phyloP scores from a whole-genome alignment of 2,329 filamentous ascomycete species.

The Monilinia vaccinii-corymbosi region DNA sequence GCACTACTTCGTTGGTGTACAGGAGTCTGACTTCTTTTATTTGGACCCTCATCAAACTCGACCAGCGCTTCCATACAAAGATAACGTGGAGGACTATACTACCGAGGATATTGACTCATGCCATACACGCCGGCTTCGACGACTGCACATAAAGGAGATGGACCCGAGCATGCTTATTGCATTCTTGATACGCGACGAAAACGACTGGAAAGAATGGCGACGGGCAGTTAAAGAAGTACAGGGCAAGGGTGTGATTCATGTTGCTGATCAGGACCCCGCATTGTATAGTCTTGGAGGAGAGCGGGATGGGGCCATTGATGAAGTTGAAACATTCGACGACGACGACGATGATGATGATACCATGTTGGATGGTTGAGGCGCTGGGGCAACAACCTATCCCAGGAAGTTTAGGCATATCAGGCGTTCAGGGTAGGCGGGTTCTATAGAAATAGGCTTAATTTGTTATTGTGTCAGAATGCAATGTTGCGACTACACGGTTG shows the following conservation, averaged over 20 bases:
- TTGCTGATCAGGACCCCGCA: constrained; percentile 62
- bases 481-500: background rate
- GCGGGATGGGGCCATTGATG: constrained; percentile 69
- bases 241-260: constrained; percentile 78
- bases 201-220: constrained; percentile 81
- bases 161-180: constrained; percentile 97
- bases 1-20: constrained; percentile 64
- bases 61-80: constrained; percentile 58
- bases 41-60: constrained; percentile 88
- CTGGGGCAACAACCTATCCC: background rate
- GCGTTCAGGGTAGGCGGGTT: background rate
- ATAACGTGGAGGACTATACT: constrained; percentile 49
- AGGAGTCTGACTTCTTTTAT: constrained; percentile 80
- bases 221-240: constrained; percentile 63
- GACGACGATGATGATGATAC: constrained; percentile 39
- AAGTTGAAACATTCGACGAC: constrained; percentile 79
- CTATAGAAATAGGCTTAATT: background rate
- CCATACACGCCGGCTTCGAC: constrained; percentile 76
- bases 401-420: background rate
- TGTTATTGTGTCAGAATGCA: background rate
- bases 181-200: constrained; percentile 73
- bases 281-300: constrained; percentile 44
- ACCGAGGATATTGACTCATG: constrained; percentile 70
- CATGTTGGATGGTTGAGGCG: constrained; percentile 25
- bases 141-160: constrained; percentile 83